Conservation (phyloP, 768 basidiomycete species). For the Suillus plorans region DNA sequence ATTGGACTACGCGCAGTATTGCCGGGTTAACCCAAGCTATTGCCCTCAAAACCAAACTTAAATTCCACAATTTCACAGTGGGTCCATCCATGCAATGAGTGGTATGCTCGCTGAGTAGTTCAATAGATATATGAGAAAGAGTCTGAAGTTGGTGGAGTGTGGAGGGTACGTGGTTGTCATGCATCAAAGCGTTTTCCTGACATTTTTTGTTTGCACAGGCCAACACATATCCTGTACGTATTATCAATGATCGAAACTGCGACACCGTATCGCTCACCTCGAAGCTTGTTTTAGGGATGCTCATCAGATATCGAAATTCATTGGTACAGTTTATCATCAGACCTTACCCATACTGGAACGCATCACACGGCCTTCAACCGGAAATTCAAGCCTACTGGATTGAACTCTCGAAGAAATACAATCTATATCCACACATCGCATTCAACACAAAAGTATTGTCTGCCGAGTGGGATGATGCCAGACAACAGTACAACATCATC, state of each 20-base stretch:
- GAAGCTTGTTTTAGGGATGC: slow-evolving; percentile 34
- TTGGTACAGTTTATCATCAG: slow-evolving; percentile 47
- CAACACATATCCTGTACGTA: slow-evolving; percentile 24
- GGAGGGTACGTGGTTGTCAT: slow-evolving; percentile 40
- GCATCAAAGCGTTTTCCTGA: background rate
- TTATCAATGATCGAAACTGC: background rate
- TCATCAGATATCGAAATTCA: slow-evolving; percentile 42
- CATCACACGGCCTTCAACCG: slow-evolving; percentile 39
- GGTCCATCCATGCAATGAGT: slow-evolving; percentile 6
- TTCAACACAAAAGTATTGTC: slow-evolving; percentile 45
- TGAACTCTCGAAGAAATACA: slow-evolving; percentile 40
- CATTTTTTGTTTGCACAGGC: slow-evolving; percentile 17
- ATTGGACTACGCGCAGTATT: slow-evolving; percentile 24
- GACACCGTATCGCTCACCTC: background rate
- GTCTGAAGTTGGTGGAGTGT: slow-evolving; percentile 47
- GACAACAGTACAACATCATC: slow-evolving; percentile 37
- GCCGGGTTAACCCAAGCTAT: slow-evolving; percentile 46
- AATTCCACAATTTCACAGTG: slow-evolving; percentile 42
- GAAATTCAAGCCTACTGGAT: slow-evolving; percentile 47
- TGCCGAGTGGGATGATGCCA: slow-evolving; percentile 42
- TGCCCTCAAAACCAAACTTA: slow-evolving; percentile 37
- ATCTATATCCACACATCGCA: slow-evolving; percentile 37
- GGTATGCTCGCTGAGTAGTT: background rate
- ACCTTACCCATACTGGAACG: slow-evolving; percentile 46
- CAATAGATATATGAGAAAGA: slow-evolving; percentile 49